Conservation (phyloP, 208 protist species). For the Leishmania turanica region DNA sequence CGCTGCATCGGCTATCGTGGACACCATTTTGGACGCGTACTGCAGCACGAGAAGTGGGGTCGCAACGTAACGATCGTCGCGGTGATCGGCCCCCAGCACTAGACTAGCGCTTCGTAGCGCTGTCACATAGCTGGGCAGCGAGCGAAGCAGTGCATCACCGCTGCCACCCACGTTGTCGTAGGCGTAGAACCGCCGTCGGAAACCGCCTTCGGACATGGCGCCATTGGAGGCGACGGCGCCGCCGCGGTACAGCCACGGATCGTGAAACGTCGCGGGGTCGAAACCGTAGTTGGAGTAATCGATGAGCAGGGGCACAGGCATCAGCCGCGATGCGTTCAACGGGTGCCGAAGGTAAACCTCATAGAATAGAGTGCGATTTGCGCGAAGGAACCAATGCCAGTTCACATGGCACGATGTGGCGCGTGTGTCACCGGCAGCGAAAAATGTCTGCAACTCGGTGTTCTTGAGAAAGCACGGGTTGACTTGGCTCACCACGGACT, state of each 20-base stretch:
- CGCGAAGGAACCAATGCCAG: constrained; percentile 42
- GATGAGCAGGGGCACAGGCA: constrained; percentile 68
- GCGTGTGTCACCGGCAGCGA: constrained; percentile 47
- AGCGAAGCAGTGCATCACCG: background rate
- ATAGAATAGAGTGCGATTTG: constrained; percentile 53
- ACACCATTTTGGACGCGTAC: constrained; percentile 51
- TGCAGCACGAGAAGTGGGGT: constrained; percentile 59
- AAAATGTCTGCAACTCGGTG: constrained; percentile 41
- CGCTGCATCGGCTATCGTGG: constrained; percentile 9
- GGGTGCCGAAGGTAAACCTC: constrained; percentile 76
- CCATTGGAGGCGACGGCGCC: constrained; percentile 10
- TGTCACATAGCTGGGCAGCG: constrained; percentile 30
- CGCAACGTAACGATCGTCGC: constrained; percentile 1
- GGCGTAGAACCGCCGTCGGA: constrained; percentile 66
- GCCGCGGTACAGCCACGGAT: constrained; percentile 42
- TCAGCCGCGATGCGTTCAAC: constrained; percentile 43
- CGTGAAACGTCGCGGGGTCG: constrained; percentile 29
- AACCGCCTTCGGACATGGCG: constrained; percentile 13
- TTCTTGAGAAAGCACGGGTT: constrained; percentile 62
- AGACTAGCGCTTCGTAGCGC: constrained; percentile 40
- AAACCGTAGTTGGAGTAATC: constrained; percentile 55
- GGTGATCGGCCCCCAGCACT: constrained; percentile 24
- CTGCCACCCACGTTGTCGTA: constrained; percentile 69
- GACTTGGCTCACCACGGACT: constrained; percentile 43
- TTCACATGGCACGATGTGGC: constrained; percentile 40